These are phyloP conservation scores for Pseudogymnoascus sp. DNA, from an alignment of 2,329 filamentous ascomycete species.

Conservation along the genomic window DNA sequence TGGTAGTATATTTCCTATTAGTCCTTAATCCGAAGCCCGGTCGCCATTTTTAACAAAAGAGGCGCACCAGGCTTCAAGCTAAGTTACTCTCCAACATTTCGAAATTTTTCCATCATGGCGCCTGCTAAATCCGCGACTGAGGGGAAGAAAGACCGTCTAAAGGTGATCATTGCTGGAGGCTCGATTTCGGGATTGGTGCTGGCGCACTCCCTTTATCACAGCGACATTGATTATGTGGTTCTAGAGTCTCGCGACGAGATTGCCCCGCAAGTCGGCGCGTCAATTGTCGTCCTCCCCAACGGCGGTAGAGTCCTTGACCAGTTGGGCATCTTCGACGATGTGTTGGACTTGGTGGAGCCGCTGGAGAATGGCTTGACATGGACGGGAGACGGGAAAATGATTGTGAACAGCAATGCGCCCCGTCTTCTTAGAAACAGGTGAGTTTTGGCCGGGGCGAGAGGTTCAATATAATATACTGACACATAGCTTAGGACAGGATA, in stretches of 20 bases:
- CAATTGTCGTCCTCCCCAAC: slow-evolving; percentile 37
- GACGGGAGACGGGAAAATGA: slow-evolving; percentile 12
- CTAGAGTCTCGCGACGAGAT: slow-evolving; percentile 37
- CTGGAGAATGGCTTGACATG: not conserved
- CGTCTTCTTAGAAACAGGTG: slow-evolving; percentile 11
- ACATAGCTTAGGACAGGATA: slow-evolving; percentile 19
- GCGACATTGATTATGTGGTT: slow-evolving; percentile 40
- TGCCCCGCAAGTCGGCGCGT: slow-evolving; percentile 39
- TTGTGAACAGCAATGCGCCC: slow-evolving; percentile 19
- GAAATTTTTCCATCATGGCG: not conserved
- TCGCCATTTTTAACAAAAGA: not conserved
- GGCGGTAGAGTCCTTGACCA: slow-evolving; percentile 42
- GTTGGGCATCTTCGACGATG: slow-evolving; percentile 32
- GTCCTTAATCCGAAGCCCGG: not conserved
- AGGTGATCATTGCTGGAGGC: slow-evolving; percentile 41
- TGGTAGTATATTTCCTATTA: not conserved
- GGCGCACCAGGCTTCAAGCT: not conserved
- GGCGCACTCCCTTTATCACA: slow-evolving; percentile 37
- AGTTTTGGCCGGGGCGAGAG: not conserved
- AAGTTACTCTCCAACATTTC: not conserved
- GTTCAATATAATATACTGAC: not conserved
- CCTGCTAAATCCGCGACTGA: not conserved
- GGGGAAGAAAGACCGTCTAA: slow-evolving; percentile 11
- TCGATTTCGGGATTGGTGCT: slow-evolving; percentile 40
- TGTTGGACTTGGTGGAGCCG: not conserved